These are phyloP conservation scores for Psidium guajava DNA, from an alignment of 345 rosid species.

Conservation along the genomic window DNA sequence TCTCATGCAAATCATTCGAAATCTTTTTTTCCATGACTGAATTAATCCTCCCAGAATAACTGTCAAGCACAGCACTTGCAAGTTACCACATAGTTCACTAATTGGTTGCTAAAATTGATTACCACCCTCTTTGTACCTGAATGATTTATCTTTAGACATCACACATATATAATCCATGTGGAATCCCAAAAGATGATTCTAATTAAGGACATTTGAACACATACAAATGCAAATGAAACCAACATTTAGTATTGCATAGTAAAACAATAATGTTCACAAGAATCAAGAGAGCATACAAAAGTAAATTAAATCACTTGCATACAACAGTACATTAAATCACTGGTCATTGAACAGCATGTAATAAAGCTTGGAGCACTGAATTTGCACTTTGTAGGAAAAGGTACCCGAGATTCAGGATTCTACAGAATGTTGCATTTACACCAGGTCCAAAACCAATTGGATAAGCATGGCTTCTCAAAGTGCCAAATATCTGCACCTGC, in stretches of 20 bases:
- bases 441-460: conserved; percentile 71
- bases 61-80: neutral
- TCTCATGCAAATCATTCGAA: neutral
- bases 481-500: conserved; percentile 61
- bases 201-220: neutral
- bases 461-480: conserved; percentile 31
- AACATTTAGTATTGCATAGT: neutral
- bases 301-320: neutral
- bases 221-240: neutral
- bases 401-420: conserved; percentile 55
- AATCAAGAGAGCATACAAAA: neutral
- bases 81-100: neutral
- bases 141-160: neutral
- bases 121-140: neutral
- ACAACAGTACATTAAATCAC: neutral
- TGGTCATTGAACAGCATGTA: neutral
- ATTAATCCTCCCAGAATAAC: neutral
- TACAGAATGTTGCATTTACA: conserved; percentile 57
- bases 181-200: neutral
- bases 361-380: neutral
- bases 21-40: neutral
- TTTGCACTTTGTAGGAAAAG: neutral
- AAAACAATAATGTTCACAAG: neutral
- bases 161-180: neutral
- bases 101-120: neutral